phyloP scores from a whole-genome alignment of 1,284 basidiomycete genomes.

The Puccinia coronata region DNA sequence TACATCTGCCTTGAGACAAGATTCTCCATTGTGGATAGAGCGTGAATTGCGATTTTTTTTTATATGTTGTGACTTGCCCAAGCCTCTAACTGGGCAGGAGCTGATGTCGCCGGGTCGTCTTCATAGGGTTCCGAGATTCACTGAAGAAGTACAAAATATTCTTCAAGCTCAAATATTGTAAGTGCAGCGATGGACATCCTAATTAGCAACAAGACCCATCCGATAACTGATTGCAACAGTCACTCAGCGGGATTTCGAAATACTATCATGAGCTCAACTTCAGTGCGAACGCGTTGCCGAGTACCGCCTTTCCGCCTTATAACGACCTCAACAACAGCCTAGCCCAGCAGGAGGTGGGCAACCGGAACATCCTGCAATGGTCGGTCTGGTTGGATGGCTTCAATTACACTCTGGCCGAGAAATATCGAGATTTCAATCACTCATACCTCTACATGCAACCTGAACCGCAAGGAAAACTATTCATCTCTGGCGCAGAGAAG shows the following conservation, averaged over 20 bases:
- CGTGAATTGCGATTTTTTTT: neutral
- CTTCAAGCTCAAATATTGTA: conserved; percentile 30
- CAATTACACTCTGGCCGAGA: conserved; percentile 7
- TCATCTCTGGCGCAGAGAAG: neutral
- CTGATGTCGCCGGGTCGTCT: neutral
- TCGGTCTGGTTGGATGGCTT: conserved; percentile 35
- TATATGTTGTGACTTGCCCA: neutral
- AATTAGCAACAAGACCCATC: neutral
- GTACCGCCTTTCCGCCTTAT: conserved; percentile 24
- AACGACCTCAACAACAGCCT: neutral
- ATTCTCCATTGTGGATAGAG: conserved; percentile 19
- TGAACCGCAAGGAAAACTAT: conserved; percentile 23
- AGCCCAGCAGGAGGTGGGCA: neutral
- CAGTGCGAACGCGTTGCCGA: conserved; percentile 3
- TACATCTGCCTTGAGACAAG: neutral
- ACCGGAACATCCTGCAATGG: conserved; percentile 25
- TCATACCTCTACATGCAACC: conserved; percentile 11
- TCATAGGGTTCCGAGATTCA: conserved; percentile 21
- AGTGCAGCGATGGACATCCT: neutral
- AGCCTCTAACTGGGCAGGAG: neutral
- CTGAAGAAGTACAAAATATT: conserved; percentile 33
- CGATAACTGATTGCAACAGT: neutral
- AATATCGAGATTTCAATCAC: conserved; percentile 34
- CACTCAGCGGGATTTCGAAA: conserved; percentile 18
- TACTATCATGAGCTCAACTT: conserved; percentile 31